phyloP scores from a whole-genome alignment of 2,329 filamentous ascomycete species.

The Neonectria coccinea region DNA sequence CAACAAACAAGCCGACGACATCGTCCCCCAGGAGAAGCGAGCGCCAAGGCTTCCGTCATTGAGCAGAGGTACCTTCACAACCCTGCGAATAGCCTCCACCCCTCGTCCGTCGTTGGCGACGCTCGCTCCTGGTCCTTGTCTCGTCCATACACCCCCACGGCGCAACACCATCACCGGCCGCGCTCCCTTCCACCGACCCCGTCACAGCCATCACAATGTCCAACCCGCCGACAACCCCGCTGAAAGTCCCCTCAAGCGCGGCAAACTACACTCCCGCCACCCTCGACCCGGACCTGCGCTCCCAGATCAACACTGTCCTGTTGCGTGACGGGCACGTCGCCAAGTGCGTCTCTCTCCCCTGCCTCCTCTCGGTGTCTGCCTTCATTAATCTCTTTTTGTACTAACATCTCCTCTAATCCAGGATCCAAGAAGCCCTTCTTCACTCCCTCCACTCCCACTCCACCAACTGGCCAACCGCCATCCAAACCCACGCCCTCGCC shows the following conservation, averaged over 20 bases:
- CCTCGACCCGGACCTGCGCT: conserved; percentile 71
- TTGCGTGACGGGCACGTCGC: conserved; percentile 69
- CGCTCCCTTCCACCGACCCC: neutral
- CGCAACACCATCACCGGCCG: conserved; percentile 7
- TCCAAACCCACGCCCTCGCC: conserved; percentile 69
- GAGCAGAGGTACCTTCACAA: neutral
- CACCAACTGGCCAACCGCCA: conserved; percentile 71
- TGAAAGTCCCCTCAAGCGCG: conserved; percentile 71
- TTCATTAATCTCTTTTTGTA: neutral
- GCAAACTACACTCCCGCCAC: conserved; percentile 70
- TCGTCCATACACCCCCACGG: neutral
- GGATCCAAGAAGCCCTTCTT: conserved; percentile 73
- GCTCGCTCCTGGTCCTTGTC: conserved; percentile 2
- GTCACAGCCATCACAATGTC: conserved; percentile 52
- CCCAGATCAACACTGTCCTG: conserved; percentile 70
- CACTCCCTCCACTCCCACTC: conserved; percentile 70
- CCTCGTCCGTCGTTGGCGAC: conserved; percentile 1
- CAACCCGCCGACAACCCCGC: conserved; percentile 64
- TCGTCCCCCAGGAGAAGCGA: neutral
- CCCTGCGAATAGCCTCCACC: neutral
- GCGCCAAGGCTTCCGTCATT: neutral
- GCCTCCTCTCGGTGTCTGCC: conserved; percentile 1
- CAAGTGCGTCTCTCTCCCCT: conserved; percentile 57
- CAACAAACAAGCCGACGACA: neutral
- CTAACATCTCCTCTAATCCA: conserved; percentile 43